phyloP scores from a whole-genome alignment of 2,329 filamentous ascomycete species.

The Diaporthe sp. region DNA sequence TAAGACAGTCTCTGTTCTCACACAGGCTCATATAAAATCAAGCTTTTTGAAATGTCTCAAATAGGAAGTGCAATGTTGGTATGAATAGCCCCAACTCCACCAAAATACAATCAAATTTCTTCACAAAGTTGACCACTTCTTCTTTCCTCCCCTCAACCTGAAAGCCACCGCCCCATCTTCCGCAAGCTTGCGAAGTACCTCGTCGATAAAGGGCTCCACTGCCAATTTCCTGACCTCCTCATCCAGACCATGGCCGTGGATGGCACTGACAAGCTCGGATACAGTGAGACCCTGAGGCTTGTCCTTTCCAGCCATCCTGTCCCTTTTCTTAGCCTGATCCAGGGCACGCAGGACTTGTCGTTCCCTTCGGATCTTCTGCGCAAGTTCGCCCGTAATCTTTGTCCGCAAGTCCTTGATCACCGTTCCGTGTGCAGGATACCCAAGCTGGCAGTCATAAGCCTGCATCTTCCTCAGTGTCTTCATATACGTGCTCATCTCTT shows the following conservation, averaged over 20 bases:
- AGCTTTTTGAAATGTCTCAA: too few relatives aligned
- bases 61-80: too few relatives aligned
- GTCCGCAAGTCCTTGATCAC: conserved; percentile 48
- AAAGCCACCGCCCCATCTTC: conserved; percentile 55
- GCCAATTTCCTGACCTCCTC: conserved; percentile 48
- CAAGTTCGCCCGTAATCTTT: conserved; percentile 52
- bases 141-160: conserved; percentile 46
- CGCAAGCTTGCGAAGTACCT: conserved; percentile 54
- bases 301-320: conserved; percentile 38
- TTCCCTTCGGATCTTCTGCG: conserved; percentile 51
- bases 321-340: conserved; percentile 37
- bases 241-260: conserved; percentile 53
- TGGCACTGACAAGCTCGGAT: conserved; percentile 51
- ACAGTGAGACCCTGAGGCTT: conserved; percentile 44
- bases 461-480: conserved; percentile 35
- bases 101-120: too few relatives aligned
- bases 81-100: too few relatives aligned
- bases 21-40: too few relatives aligned
- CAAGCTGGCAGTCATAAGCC: conserved; percentile 46
- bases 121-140: conserved; percentile 49
- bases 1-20: too few relatives aligned
- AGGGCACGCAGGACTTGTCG: conserved; percentile 50
- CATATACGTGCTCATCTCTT: conserved; percentile 71
- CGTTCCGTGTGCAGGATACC: conserved; percentile 58
- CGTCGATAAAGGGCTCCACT: conserved; percentile 54